Evolutionary conservation across 1,284 basidiomycete genomes (phyloP).

Genomic region (Puccinia hordei): DNA sequence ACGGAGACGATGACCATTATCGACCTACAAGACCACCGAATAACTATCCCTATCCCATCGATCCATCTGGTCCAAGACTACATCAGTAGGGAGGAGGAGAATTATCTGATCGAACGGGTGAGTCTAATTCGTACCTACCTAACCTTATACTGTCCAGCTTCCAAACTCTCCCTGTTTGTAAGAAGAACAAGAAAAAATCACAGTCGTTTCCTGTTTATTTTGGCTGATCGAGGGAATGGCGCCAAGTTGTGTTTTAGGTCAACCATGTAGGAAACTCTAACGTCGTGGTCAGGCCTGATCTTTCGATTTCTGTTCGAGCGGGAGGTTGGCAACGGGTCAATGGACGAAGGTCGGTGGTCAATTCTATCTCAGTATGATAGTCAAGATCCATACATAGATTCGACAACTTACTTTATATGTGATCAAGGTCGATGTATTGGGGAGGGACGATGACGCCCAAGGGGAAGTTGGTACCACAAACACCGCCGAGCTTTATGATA

Average conservation of each 20-base stretch:
- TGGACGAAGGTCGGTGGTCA: slow-evolving; percentile 6
- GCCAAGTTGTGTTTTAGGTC: slow-evolving; percentile 8
- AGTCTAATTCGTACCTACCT: slow-evolving; percentile 30
- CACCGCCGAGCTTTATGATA: slow-evolving; percentile 69
- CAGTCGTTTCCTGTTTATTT: background rate
- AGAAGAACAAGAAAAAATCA: no score
- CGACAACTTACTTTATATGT: background rate
- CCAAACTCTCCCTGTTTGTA: no score
- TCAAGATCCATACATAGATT: no score
- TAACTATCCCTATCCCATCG: slow-evolving; percentile 22
- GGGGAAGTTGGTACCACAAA: slow-evolving; percentile 66
- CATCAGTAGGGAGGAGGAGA: slow-evolving; percentile 75
- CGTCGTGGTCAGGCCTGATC: slow-evolving; percentile 20
- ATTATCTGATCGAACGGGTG: slow-evolving; percentile 74
- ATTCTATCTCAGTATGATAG: background rate
- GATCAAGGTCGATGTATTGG: slow-evolving; percentile 56
- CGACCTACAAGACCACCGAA: slow-evolving; percentile 6
- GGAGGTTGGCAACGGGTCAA: slow-evolving; percentile 45
- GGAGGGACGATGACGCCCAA: slow-evolving; percentile 71
- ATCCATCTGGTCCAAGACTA: slow-evolving; percentile 69
- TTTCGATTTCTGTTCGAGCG: slow-evolving; percentile 4
- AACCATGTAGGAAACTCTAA: slow-evolving; percentile 35
- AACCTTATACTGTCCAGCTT: no score
- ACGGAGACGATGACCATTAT: background rate
- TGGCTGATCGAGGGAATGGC: background rate